Base-by-base conservation (phyloP, 2,329 filamentous ascomycete genomes). In the Rachicladosporium sp. region DNA sequence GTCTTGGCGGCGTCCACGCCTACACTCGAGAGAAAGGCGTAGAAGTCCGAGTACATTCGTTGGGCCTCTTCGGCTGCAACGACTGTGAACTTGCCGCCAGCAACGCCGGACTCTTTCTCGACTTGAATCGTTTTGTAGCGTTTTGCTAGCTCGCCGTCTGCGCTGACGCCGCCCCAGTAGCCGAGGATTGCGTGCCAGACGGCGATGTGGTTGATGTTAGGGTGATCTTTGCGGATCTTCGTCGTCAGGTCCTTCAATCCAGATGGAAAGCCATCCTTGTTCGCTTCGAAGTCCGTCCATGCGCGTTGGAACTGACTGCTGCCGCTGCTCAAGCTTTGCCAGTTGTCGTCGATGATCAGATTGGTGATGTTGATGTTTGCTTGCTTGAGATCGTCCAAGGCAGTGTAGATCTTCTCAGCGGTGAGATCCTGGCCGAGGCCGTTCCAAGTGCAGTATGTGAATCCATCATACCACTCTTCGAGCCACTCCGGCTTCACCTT, bases 381-480 rank as follows among this genome's bases (percentile, higher is more conserved):
- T 23, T 76, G 67, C 4, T 78, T 72, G 8, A 98, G 65, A 1
- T 73, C 70, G 42, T 86, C 76, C 1, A 96, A 66, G 1, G 88
- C 86, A 31, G 76, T 61, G 9, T 87, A 67, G 10, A 98, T 74
- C 51, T 86, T 93, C 12, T 84, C 69, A 44, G 89, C 83, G 0
- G 80, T 91, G 29, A 98, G 68, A 33, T 79, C 67, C 51, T 93
- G 85, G 0, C 91, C 91, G 0, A 98, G 68, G 0, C 79, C 82
- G 55, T 96, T 98, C 91, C 91, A 98, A 1, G 91, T 98, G 58
- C 91, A 98, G 56, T 91, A 98, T 0, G 87, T 84, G 30, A 98
- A 66, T 0, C 87, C 86, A 58, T 96, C 91, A 55, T 88, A 88
- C 87, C 88, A 95, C 43, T 83, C 77, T 46, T 91, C 78, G 36